Evolutionary conservation across 106 monocot genomes (phyloP).

Genomic region (Gastrodia elata): DNA sequence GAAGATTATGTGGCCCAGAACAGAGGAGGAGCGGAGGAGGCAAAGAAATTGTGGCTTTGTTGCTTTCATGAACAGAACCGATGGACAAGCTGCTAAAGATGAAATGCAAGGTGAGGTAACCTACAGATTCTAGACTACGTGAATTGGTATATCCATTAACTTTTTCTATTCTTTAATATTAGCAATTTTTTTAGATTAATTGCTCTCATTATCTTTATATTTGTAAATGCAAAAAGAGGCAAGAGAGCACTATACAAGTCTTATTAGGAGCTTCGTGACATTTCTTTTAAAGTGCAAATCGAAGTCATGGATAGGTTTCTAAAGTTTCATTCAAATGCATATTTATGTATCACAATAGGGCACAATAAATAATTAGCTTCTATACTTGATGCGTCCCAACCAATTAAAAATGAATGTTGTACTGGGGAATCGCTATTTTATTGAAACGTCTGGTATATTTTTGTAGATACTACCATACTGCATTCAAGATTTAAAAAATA

Average conservation of each 20-base stretch:
- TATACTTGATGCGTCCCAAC: not conserved
- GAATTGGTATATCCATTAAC: not conserved
- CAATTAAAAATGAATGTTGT: not conserved
- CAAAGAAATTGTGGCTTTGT: slow-evolving; percentile 99
- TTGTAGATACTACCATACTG: not conserved
- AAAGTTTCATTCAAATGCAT: not conserved
- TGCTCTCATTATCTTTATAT: not conserved
- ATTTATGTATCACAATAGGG: not conserved
- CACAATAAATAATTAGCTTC: not conserved
- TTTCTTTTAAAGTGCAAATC: not conserved
- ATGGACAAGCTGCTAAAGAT: slow-evolving; percentile 98
- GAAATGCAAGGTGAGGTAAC: slow-evolving; percentile 91
- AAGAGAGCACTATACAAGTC: not conserved
- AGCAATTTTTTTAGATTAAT: not conserved
- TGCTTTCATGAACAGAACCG: slow-evolving; percentile 97
- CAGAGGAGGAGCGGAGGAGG: slow-evolving; percentile 88
- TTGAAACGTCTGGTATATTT: not conserved
- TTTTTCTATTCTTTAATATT: not conserved
- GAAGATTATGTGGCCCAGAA: slow-evolving; percentile 99
- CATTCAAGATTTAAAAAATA: not conserved
- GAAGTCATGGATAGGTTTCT: not conserved
- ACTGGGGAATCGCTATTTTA: not conserved
- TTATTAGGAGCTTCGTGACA: not conserved
- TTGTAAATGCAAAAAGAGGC: not conserved
- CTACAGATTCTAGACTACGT: not conserved